Percentiles rank a stretch among this genome's conserved stretches.
Conservation (phyloP, 1,139 yeast species). For the Hyphopichia buzzinii region DNA sequence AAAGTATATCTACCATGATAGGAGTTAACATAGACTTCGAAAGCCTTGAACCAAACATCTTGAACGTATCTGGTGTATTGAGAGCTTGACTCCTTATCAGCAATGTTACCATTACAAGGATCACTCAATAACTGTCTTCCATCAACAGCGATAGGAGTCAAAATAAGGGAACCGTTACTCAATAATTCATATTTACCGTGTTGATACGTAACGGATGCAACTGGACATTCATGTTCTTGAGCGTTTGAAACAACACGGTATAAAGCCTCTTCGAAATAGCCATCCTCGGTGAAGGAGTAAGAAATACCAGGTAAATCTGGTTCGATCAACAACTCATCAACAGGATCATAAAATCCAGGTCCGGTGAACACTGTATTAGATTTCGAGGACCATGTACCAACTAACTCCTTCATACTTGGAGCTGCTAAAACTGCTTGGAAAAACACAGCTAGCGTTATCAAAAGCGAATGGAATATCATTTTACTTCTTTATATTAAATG, state of each 20-base stretch:
- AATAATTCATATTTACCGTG: conserved; percentile 76
- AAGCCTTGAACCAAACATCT: conserved; percentile 57
- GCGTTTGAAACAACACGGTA: conserved; percentile 78
- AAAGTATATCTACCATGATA: conserved; percentile 83
- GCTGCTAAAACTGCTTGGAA: conserved; percentile 10
- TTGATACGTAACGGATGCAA: conserved; percentile 80
- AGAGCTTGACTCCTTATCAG: conserved; percentile 47
- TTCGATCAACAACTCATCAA: conserved; percentile 88
- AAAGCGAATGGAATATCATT: conserved; percentile 1
- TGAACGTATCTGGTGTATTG: conserved; percentile 72
- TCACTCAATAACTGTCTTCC: conserved; percentile 89
- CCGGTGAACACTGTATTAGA: conserved; percentile 95
- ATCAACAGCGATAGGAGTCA: conserved; percentile 80
- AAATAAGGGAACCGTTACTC: conserved; percentile 62
- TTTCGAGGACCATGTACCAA: conserved; percentile 96
- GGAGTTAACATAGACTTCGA: conserved; percentile 59
- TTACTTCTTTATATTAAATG: background rate
- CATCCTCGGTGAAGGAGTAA: conserved; percentile 89
- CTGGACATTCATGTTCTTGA: conserved; percentile 72
- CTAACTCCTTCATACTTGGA: conserved; percentile 41
- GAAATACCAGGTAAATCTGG: conserved; percentile 95
- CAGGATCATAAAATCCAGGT: conserved; percentile 94
- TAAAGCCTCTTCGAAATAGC: conserved; percentile 84
- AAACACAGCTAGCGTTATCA: background rate
- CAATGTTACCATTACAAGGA: conserved; percentile 55